Conservation (phyloP, 495 filamentous ascomycete species). For the Aspergillus steynii region DNA sequence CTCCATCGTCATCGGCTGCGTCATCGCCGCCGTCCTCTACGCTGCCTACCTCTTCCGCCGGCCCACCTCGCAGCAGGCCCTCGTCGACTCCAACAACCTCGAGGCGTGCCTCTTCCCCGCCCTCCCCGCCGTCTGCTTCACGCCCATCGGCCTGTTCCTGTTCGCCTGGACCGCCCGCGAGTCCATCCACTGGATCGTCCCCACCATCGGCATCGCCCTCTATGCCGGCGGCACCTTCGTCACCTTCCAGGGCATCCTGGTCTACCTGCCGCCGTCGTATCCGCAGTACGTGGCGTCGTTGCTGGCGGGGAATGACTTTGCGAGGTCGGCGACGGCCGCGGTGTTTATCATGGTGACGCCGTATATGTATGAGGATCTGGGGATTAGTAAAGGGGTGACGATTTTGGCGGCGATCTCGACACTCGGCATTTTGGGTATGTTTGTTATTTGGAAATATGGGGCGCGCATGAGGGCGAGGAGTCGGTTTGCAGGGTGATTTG, state of each 20-base stretch:
- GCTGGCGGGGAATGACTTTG: conserved; percentile 44
- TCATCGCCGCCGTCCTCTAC: conserved; percentile 43
- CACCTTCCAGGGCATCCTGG: conserved; percentile 28
- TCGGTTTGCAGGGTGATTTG: conserved; percentile 17
- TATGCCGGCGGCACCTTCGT: conserved; percentile 30
- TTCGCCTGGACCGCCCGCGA: conserved; percentile 55
- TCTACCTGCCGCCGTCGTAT: conserved; percentile 48
- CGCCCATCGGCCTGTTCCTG: conserved; percentile 54
- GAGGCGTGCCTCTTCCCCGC: conserved; percentile 37
- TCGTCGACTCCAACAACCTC: conserved; percentile 32
- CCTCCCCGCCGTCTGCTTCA: conserved; percentile 41
- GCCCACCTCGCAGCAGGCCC: conserved; percentile 21
- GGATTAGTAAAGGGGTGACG: conserved; percentile 59
- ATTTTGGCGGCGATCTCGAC: conserved; percentile 56
- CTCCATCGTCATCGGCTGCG: conserved; percentile 44
- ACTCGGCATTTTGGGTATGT: conserved; percentile 5
- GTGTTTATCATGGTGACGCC: conserved; percentile 40
- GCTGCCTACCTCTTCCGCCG: conserved; percentile 24
- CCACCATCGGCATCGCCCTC: conserved; percentile 54
- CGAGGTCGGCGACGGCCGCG: conserved; percentile 12
- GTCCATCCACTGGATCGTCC: conserved; percentile 57
- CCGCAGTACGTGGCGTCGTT: conserved; percentile 46
- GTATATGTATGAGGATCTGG: conserved; percentile 54
- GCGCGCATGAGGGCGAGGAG: conserved; percentile 9
- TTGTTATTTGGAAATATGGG: conserved; percentile 9